Base-by-base conservation (phyloP, 2,329 filamentous ascomycete genomes). In the Fusarium clavum region DNA sequence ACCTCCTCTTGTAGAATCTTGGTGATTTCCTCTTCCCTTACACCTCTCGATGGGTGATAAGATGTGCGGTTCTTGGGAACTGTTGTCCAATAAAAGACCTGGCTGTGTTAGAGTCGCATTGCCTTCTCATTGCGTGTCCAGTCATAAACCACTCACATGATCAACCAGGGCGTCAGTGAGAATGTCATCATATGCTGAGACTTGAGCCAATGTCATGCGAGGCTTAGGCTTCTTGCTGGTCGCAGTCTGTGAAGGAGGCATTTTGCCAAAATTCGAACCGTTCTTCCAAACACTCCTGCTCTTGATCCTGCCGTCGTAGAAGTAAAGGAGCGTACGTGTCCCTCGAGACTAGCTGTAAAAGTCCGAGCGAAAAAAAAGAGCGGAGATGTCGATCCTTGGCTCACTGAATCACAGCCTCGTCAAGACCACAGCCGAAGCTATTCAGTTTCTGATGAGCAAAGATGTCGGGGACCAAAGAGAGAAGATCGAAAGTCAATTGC, bases 151-250 rank as follows among this genome's bases (percentile, higher is more conserved):
- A 87, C 92, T 82, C 87, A 98, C 95, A 83, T 95, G 94, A 81
- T 99, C 96, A 66, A 99, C 91, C 56, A 99, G 89, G 73, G 93
- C 92, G 86, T 99, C 96, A 10, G 96, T 99, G 68, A 97, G 85
- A 71, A 98, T 91, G 81, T 99, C 96, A 82, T 99, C 96, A 83
- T 98, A 98, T 52, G 92, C 91, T 32, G 94, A 92, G 76, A 99
- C 84, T 84, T 97, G 94, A 65, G 91, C 90, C 74, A 98, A 85
- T 10, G 94, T 97, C 75, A 99, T 86, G 67, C 90, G 89, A 78
- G 92, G 90, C 83, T 87, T 92, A 77, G 92, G 90, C 83, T 87
- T 92, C 81, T 91, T 88, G 20, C 79, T 74, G 43, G 79, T 56
- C 70, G 79, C 67, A 24, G 71, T 71, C 55, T 79, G 78, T 48